Percentiles rank a stretch among this genome's conserved stretches.
Evolutionary conservation across 164 flowering plant species (phyloP).

Genomic region (Kalanchoe fedtschenkoi): DNA sequence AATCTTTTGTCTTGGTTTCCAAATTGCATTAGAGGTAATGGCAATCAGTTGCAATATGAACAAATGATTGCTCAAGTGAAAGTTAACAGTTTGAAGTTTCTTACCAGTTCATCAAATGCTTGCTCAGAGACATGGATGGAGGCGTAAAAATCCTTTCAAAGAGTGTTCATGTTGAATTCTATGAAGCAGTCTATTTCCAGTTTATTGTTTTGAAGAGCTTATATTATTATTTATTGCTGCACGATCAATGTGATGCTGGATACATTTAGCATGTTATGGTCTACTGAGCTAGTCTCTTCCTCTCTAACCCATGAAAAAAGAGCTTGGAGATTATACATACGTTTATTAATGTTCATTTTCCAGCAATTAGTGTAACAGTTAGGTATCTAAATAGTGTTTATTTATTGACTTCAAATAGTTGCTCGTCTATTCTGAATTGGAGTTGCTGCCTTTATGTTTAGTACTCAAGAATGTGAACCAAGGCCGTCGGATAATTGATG

Average conservation of each 20-base stretch:
- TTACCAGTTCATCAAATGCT: background rate
- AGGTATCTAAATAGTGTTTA: too few species aligned
- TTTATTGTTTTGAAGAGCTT: background rate
- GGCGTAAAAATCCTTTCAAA: too few species aligned
- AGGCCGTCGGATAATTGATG: conserved; percentile 88
- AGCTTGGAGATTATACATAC: background rate
- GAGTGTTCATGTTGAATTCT: too few species aligned
- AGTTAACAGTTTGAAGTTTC: background rate
- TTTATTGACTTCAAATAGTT: too few species aligned
- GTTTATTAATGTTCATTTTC: too few species aligned
- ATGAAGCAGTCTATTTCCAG: background rate
- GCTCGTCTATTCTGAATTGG: conserved; percentile 2
- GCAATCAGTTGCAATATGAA: background rate
- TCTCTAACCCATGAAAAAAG: background rate
- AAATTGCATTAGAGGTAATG: background rate
- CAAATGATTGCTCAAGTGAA: background rate
- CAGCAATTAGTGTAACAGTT: too few species aligned
- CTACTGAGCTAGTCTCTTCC: background rate
- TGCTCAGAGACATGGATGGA: background rate
- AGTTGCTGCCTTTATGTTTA: conserved; percentile 17
- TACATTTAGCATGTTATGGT: too few species aligned
- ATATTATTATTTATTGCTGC: background rate
- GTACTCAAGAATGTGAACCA: conserved; percentile 97
- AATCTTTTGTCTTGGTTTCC: background rate
- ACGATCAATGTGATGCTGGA: background rate